Percentiles rank a stretch among this genome's conserved stretches.
These are phyloP conservation scores for Cyberlindnera samutprakarnensis DNA, from an alignment of 805 yeast species.

Conservation along the genomic window DNA sequence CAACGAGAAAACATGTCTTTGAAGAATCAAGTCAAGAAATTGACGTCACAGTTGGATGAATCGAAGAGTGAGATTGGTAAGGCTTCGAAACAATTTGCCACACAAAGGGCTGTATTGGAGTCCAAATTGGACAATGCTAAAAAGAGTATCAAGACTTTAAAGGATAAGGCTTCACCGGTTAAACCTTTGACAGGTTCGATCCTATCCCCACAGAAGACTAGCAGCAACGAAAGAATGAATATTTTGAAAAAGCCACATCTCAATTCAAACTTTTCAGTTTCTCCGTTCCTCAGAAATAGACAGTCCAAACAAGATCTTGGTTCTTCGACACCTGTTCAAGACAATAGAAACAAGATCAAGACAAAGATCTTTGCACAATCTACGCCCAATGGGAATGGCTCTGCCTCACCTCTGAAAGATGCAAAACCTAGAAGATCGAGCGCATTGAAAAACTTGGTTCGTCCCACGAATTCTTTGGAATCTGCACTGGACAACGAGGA, in stretches of 20 bases:
- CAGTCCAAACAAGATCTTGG: slow-evolving; percentile 4
- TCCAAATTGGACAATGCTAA: slow-evolving; percentile 28
- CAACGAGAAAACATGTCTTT: slow-evolving; percentile 26
- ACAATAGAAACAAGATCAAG: slow-evolving; percentile 7
- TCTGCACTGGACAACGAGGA: background rate
- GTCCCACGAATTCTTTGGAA: background rate
- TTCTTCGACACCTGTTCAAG: slow-evolving; percentile 10
- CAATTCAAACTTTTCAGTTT: slow-evolving; percentile 13
- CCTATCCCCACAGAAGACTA: slow-evolving; percentile 11
- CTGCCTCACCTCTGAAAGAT: slow-evolving; percentile 17
- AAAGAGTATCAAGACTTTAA: slow-evolving; percentile 23
- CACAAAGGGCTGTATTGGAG: slow-evolving; percentile 27
- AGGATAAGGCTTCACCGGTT: slow-evolving; percentile 9
- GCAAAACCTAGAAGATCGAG: slow-evolving; percentile 12
- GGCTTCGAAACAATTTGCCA: slow-evolving; percentile 24
- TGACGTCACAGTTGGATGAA: slow-evolving; percentile 26
- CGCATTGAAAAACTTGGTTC: slow-evolving; percentile 16
- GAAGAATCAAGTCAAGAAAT: slow-evolving; percentile 27
- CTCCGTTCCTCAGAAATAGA: slow-evolving; percentile 17
- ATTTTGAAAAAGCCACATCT: background rate
- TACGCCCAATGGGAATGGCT: slow-evolving; percentile 10
- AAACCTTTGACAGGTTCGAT: slow-evolving; percentile 3
- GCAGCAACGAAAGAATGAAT: background rate
- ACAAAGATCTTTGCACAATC: slow-evolving; percentile 21
- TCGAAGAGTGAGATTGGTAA: slow-evolving; percentile 24